Percentiles rank a stretch among this genome's conserved stretches.
Conservation (phyloP, 106 monocot genomes). For the Amphibolis antarctica region DNA sequence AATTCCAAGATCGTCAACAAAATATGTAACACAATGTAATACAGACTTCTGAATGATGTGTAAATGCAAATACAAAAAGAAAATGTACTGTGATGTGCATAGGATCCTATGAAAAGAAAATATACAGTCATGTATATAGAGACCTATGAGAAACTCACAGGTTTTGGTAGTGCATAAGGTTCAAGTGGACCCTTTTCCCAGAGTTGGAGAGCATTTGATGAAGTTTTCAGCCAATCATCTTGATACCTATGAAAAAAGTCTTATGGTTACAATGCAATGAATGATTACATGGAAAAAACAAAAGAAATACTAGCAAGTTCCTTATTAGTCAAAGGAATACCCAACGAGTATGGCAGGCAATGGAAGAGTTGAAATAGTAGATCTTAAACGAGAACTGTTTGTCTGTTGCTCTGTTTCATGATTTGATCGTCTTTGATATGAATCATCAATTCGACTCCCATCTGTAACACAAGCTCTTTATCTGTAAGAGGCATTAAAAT, state of each 20-base stretch:
- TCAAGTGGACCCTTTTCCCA: slow-evolving; percentile 98
- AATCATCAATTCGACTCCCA: slow-evolving; percentile 55
- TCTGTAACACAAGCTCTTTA: slow-evolving; percentile 22
- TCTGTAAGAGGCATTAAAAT: neutral
- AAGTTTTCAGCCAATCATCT: slow-evolving; percentile 96
- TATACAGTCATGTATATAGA: neutral
- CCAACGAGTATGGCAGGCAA: slow-evolving; percentile 83
- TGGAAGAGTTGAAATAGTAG: slow-evolving; percentile 56
- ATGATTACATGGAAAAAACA: neutral
- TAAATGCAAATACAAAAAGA: too few species aligned
- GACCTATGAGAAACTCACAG: slow-evolving; percentile 33
- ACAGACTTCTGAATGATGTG: too few species aligned
- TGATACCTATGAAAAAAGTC: slow-evolving; percentile 54
- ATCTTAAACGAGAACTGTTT: slow-evolving; percentile 21
- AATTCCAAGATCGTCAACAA: neutral
- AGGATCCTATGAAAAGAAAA: too few species aligned
- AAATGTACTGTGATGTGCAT: too few species aligned
- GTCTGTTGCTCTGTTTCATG: slow-evolving; percentile 51
- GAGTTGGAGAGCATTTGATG: slow-evolving; percentile 40
- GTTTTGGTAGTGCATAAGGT: slow-evolving; percentile 85
- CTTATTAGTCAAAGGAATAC: slow-evolving; percentile 23
- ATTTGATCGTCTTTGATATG: slow-evolving; percentile 44
- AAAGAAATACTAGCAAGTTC: neutral
- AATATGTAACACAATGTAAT: too few species aligned
- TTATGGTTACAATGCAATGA: neutral